Conservation (phyloP, 2,329 filamentous ascomycete species). For the Coniosporium tulheliwenetii region DNA sequence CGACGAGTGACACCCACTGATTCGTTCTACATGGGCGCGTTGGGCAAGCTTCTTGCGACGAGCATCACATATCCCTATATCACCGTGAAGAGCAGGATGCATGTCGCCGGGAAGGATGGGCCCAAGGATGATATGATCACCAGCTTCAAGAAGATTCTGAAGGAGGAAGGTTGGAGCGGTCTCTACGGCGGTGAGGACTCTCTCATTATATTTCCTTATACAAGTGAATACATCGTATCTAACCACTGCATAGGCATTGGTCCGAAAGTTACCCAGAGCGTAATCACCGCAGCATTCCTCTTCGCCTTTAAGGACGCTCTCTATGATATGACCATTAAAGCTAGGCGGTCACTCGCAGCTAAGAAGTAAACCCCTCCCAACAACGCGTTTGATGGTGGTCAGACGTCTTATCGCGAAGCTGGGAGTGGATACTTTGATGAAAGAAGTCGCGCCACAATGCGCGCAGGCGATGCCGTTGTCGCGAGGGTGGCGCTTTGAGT, state of each 20-base stretch:
- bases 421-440: too few relatives aligned
- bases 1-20: conserved; percentile 66
- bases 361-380: conserved; percentile 3
- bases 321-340: conserved; percentile 64
- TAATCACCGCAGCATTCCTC: conserved; percentile 86
- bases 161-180: conserved; percentile 79
- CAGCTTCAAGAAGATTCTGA: conserved; percentile 63
- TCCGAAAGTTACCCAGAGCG: conserved; percentile 92
- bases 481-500: too few relatives aligned
- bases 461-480: too few relatives aligned
- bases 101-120: conserved; percentile 66
- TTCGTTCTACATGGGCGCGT: conserved; percentile 78
- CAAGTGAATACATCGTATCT: neutral
- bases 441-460: too few relatives aligned
- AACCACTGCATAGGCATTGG: conserved; percentile 52
- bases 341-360: conserved; percentile 32
- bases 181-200: conserved; percentile 67
- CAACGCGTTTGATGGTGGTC: too few relatives aligned
- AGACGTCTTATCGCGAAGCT: too few relatives aligned
- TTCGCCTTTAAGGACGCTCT: conserved; percentile 98
- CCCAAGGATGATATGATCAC: conserved; percentile 67
- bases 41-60: conserved; percentile 91
- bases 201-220: neutral
- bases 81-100: conserved; percentile 95
- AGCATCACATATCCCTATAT: conserved; percentile 96